These are phyloP conservation scores for Leccinum longicurvipes DNA, from an alignment of 768 basidiomycete species.

Conservation along the genomic window DNA sequence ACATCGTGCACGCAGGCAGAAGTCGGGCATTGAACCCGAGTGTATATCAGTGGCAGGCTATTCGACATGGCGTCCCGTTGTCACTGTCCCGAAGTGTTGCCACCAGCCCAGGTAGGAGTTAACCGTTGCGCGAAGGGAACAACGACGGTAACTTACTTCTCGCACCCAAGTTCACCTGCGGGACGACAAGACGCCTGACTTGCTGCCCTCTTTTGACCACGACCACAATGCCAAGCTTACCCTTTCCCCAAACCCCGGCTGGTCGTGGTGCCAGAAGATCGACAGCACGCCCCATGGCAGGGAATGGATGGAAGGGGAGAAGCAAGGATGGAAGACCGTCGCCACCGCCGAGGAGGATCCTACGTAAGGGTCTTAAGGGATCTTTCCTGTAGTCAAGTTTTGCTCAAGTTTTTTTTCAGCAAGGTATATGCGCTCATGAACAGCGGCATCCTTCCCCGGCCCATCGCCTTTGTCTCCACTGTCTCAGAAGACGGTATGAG, in stretches of 20 bases:
- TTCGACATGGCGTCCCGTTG: neutral
- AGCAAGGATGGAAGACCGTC: constrained; percentile 33
- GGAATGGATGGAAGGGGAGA: constrained; percentile 33
- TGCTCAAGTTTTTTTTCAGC: constrained; percentile 1
- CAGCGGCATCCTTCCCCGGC: constrained; percentile 37
- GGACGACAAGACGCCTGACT: neutral
- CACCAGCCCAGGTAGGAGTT: neutral
- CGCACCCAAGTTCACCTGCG: neutral
- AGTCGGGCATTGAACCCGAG: neutral
- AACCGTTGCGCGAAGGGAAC: neutral
- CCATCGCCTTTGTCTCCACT: constrained; percentile 42
- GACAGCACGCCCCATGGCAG: constrained; percentile 23
- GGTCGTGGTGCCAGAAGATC: constrained; percentile 29
- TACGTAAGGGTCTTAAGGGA: constrained; percentile 12
- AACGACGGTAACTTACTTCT: neutral
- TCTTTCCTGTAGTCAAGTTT: no score
- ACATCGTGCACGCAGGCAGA: neutral
- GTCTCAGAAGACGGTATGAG: constrained; percentile 26
- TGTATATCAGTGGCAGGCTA: neutral
- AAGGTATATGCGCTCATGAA: constrained; percentile 34
- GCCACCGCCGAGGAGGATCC: constrained; percentile 25
- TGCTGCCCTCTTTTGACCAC: constrained; percentile 21
- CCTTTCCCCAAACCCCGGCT: constrained; percentile 28
- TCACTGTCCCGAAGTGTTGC: neutral
- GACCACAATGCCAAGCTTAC: constrained; percentile 21